Conservation (phyloP, 805 yeast genomes). For the Soucietia sequanensis region DNA sequence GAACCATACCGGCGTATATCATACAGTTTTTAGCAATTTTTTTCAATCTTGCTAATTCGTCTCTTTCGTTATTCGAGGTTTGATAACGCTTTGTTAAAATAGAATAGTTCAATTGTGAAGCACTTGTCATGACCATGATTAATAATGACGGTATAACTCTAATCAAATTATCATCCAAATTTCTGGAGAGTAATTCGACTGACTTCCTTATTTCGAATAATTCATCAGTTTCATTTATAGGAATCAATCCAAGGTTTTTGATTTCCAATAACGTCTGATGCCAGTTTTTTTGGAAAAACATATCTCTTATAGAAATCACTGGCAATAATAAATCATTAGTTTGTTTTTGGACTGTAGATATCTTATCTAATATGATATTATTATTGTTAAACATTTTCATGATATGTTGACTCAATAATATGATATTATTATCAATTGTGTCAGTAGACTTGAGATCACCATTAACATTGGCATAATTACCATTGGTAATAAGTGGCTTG, state of each 20-base stretch:
- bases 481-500: constrained; percentile 46
- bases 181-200: constrained; percentile 57
- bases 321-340: constrained; percentile 64
- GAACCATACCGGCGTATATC: constrained; percentile 94
- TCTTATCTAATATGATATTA: constrained; percentile 55
- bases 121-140: constrained; percentile 76
- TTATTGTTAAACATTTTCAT: constrained; percentile 52
- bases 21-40: constrained; percentile 78
- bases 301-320: constrained; percentile 65
- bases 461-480: constrained; percentile 42
- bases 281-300: constrained; percentile 57
- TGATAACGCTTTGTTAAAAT: constrained; percentile 43
- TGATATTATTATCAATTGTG: constrained; percentile 47
- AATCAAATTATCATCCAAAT: constrained; percentile 66
- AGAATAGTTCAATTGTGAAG: constrained; percentile 54
- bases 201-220: constrained; percentile 58
- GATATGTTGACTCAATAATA: constrained; percentile 45
- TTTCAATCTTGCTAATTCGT: constrained; percentile 54
- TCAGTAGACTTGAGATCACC: constrained; percentile 30
- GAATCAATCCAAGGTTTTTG: constrained; percentile 63
- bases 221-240: constrained; percentile 48
- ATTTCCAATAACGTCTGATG: constrained; percentile 55
- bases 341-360: constrained; percentile 55
- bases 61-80: constrained; percentile 45
- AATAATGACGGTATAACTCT: constrained; percentile 79